Evolutionary conservation across 1,284 basidiomycete species (phyloP).

Genomic region (Gymnopus androsaceus): DNA sequence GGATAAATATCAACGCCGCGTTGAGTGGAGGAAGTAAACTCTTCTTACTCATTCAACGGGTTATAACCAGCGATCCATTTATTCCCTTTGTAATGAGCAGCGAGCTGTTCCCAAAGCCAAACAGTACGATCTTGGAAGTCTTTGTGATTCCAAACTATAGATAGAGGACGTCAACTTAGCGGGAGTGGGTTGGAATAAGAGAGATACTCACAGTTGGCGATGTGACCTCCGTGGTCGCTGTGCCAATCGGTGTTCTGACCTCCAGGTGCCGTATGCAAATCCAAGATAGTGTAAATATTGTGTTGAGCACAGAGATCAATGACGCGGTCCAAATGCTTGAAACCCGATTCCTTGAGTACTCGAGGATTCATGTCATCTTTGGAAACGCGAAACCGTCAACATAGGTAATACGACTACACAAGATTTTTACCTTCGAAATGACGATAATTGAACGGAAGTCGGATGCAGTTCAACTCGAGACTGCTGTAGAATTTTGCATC

Average conservation of each 20-base stretch:
- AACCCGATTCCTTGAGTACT: slow-evolving; percentile 58
- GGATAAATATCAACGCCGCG: background rate
- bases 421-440: slow-evolving; percentile 59
- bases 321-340: slow-evolving; percentile 58
- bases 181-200: background rate
- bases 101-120: slow-evolving; percentile 64
- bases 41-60: slow-evolving; percentile 68
- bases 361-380: slow-evolving; percentile 67
- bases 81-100: slow-evolving; percentile 61
- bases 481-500: slow-evolving; percentile 72
- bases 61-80: slow-evolving; percentile 70
- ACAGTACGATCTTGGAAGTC: slow-evolving; percentile 69
- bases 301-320: slow-evolving; percentile 50
- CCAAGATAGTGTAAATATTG: slow-evolving; percentile 61
- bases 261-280: slow-evolving; percentile 55
- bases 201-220: slow-evolving; percentile 43
- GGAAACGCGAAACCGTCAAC: background rate
- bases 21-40: background rate
- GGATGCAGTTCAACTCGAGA: slow-evolving; percentile 72
- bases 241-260: slow-evolving; percentile 62
- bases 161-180: background rate
- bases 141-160: slow-evolving; percentile 60
- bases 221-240: slow-evolving; percentile 52
- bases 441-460: slow-evolving; percentile 66
- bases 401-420: background rate